Percentiles rank a stretch among this genome's conserved stretches.
Evolutionary conservation across 148 eudicot genomes (phyloP).

Genomic region (Suaeda aralocaspica): DNA sequence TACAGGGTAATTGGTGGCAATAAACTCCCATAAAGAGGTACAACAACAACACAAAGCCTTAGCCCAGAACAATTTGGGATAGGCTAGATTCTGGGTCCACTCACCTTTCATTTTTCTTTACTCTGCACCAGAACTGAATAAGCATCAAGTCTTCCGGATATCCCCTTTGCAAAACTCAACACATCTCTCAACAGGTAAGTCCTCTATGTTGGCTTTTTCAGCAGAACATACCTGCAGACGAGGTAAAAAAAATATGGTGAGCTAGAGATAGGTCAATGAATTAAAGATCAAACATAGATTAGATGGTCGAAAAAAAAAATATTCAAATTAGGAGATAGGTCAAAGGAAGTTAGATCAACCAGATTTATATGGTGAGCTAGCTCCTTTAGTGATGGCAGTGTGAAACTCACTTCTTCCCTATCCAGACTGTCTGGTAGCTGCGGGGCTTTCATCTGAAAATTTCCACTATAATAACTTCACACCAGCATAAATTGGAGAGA

Average conservation of each 20-base stretch:
- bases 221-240: slow-evolving; percentile 65
- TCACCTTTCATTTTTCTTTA: slow-evolving; percentile 45
- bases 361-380: slow-evolving; percentile 46
- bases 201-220: slow-evolving; percentile 54
- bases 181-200: slow-evolving; percentile 54
- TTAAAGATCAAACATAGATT: too few species aligned
- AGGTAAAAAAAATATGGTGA: slow-evolving; percentile 6
- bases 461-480: slow-evolving; percentile 16
- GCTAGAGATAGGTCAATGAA: background rate
- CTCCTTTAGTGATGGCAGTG: slow-evolving; percentile 58
- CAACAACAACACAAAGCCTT: too few species aligned
- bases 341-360: slow-evolving; percentile 28
- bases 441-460: slow-evolving; percentile 52
- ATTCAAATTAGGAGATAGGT: background rate
- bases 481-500: slow-evolving; percentile 7
- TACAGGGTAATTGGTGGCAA: background rate
- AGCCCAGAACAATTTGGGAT: too few species aligned
- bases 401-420: slow-evolving; percentile 65
- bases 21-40: background rate
- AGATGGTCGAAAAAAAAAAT: background rate
- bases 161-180: slow-evolving; percentile 62
- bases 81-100: too few species aligned
- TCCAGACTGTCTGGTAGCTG: slow-evolving; percentile 67
- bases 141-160: slow-evolving; percentile 71
- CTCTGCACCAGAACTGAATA: slow-evolving; percentile 95